Evolutionary conservation across 495 filamentous ascomycete genomes (phyloP), one percentile per base, ranked within the genome.

Genomic region (Lophiotrema nucula): DNA sequence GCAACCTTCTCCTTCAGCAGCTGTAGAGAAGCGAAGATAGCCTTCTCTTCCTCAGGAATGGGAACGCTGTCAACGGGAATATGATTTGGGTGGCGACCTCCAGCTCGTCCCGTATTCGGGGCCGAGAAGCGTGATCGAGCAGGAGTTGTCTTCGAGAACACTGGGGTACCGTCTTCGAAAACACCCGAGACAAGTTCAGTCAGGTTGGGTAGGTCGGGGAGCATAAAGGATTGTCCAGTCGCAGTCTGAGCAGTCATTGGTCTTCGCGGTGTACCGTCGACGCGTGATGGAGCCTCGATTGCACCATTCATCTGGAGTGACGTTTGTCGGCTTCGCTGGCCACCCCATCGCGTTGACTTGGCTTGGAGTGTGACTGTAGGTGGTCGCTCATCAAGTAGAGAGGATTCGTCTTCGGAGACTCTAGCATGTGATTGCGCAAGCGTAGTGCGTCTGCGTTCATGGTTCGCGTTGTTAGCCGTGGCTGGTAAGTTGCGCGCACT

Each of bases 151-250:
- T 76, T 76, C 11, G 79, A 74, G 69, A 83, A 85, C 10, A 86
- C 78, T 8, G 84, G 83, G 1, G 82, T 85, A 4, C 83, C 83
- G 60, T 87, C 82, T 61, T 85, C 74, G 61, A 83, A 86, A 4
- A 82, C 76, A 57, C 85, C 86, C 24, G 85, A 86, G 4, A 89
- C 80, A 16, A 89, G 76, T 56, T 89, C 87, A 12, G 85, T 86
- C 47, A 88, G 76, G 58, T 88, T 87, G 12, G 85, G 83, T 41
- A 87, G 73, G 44, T 87, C 81, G 8, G 85, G 85, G 24, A 89
- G 79, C 46, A 83, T 73, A 67, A 87, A 86, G 1, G 85, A 87
- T 39, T 83, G 78, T 39, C 77, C 75, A 11, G 72, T 74, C 10
- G 51, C 64, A 37, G 39, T 66, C 24, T 57, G 23, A 31, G 60